Base-by-base conservation (phyloP, 2,329 filamentous ascomycete species). In the Dendryphion nanum region DNA sequence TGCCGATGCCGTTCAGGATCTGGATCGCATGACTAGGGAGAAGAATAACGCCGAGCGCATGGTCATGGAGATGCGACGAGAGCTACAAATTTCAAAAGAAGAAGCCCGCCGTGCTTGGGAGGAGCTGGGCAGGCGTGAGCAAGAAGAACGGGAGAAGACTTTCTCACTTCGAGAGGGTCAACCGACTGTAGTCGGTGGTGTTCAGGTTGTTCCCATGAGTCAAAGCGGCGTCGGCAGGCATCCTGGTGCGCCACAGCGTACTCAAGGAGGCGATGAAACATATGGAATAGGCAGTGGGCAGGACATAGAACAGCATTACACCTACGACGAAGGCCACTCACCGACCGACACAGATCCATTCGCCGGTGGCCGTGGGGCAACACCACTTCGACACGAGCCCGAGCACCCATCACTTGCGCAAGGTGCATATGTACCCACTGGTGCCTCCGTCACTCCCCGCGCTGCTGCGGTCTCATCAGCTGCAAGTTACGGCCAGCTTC, bases 61-160 rank as follows among this genome's bases (percentile, higher is more conserved):
- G 51, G 78, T 95, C n/a, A 75, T 77, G 13, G 93, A 97, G 65
- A 89, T 95, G 85, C 85, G 86, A 53, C 87, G 93, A 47, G 93
- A 98, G 67, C 75, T 97, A 26, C 80, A 86, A 55, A 98, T 98
- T 44, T 94, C 90, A 26, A 96, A 95, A 60, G 91, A 96, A 53
- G 93, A 98, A 67, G 91, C 93, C 6, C 82, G 91, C 23, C 81
- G 93, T 40, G 93, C 93, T 2, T 98, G 93, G 93, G 93, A 98
- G 69, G 93, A 97, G 66, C 79, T 98, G 1, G 93, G 93, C 17
- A 80, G 91, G 35, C 82, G 89, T 35, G 93, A 97, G 66, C 89
- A 96, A 59, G 88, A 94, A 66, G 91, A 96, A 66, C 82, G 91
- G 5, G 90, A 96, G 47, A 80, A 88, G 31, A 93, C 87, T 2